These are phyloP conservation scores for Aureobasidium sp. DNA, from an alignment of 2,329 filamentous ascomycete species.

Conservation along the genomic window DNA sequence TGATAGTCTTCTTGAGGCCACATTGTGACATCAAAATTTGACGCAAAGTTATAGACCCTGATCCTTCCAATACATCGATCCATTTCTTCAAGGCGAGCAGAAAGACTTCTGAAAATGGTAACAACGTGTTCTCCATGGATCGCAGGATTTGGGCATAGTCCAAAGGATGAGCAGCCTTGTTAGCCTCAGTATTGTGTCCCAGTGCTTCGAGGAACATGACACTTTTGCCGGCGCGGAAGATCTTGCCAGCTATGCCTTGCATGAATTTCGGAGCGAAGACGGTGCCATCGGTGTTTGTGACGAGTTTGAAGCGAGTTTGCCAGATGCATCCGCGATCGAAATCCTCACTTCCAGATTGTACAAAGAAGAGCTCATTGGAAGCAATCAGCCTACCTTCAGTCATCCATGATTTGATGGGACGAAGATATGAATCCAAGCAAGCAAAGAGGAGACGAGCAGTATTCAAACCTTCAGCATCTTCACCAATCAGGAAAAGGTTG, in stretches of 20 bases:
- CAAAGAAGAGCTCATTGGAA: slow-evolving; percentile 66
- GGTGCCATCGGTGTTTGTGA: slow-evolving; percentile 51
- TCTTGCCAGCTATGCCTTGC: slow-evolving; percentile 58
- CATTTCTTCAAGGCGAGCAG: slow-evolving; percentile 63
- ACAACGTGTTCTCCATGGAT: slow-evolving; percentile 17
- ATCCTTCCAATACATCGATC: slow-evolving; percentile 66
- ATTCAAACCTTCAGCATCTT: slow-evolving; percentile 53
- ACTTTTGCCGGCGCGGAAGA: slow-evolving; percentile 85
- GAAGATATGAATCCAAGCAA: slow-evolving; percentile 75
- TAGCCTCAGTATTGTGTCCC: slow-evolving; percentile 35
- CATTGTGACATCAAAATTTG: slow-evolving; percentile 62
- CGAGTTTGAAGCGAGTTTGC: slow-evolving; percentile 66
- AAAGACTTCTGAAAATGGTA: slow-evolving; percentile 69
- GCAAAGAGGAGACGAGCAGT: slow-evolving; percentile 67
- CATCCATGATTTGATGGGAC: slow-evolving; percentile 79
- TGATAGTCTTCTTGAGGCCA: slow-evolving; percentile 57
- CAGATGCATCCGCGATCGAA: slow-evolving; percentile 62
- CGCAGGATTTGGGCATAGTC: not conserved
- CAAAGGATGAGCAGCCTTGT: not conserved
- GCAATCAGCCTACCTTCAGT: slow-evolving; percentile 61
- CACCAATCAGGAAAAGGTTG: slow-evolving; percentile 62
- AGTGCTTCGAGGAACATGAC: slow-evolving; percentile 75
- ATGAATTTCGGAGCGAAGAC: slow-evolving; percentile 71
- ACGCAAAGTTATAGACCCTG: slow-evolving; percentile 60
- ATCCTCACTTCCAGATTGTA: slow-evolving; percentile 52